A percentile compares a stretch with the other conserved stretches of the same genome.
Evolutionary conservation across 306 rosid species (phyloP).

Genomic region (Leucaena leucocephala): DNA sequence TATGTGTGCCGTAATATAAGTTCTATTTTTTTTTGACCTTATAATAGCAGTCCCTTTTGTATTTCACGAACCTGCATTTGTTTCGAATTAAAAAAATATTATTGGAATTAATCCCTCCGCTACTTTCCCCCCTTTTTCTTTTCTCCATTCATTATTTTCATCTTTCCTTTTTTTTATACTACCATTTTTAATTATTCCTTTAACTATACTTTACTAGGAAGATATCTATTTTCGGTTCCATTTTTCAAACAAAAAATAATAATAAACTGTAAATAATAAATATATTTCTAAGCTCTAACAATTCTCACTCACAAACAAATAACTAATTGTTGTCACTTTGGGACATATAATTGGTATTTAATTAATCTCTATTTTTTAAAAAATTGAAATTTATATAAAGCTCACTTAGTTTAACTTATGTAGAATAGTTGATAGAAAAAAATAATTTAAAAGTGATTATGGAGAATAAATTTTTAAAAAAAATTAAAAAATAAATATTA

Average conservation of each 20-base stretch:
- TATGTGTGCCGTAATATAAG: too few relatives aligned
- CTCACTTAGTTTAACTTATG: too few relatives aligned
- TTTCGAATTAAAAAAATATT: not conserved
- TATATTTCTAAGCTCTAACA: not conserved
- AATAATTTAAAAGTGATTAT: too few relatives aligned
- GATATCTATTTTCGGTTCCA: constrained; percentile 14
- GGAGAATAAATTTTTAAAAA: too few relatives aligned
- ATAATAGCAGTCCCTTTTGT: constrained; percentile 28
- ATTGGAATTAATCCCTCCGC: constrained; percentile 3
- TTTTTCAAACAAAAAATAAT: not conserved
- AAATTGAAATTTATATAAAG: too few relatives aligned
- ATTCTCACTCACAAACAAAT: not conserved
- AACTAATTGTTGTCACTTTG: not conserved
- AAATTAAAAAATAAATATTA: too few relatives aligned
- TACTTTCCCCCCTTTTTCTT: not conserved
- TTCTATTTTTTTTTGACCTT: too few relatives aligned
- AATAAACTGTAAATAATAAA: not conserved
- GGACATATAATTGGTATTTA: not conserved
- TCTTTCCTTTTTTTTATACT: not conserved
- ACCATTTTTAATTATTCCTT: not conserved
- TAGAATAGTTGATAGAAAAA: too few relatives aligned
- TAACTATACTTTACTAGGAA: not conserved
- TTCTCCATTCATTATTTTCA: not conserved
- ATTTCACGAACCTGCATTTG: constrained; percentile 11
- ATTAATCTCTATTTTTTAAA: not conserved